Conservation (phyloP, 2,329 filamentous ascomycete species). For the Phialophora tarda region DNA sequence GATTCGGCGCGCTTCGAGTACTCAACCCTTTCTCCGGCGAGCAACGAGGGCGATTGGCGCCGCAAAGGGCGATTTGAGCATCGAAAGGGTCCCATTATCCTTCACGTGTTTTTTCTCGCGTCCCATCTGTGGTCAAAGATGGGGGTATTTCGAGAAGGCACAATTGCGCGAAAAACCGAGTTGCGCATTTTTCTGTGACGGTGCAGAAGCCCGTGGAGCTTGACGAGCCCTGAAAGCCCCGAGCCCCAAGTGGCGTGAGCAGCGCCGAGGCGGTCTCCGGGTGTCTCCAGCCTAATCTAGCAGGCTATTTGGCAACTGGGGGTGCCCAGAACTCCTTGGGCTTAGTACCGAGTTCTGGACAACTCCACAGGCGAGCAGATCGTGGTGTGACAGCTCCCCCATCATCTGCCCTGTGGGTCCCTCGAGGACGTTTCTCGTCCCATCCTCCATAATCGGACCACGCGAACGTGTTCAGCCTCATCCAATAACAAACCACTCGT, state of each 20-base stretch:
- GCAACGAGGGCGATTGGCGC: neutral
- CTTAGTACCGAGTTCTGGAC: neutral
- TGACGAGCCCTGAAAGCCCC: slow-evolving; percentile 1
- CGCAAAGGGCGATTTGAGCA: neutral
- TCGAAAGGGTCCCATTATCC: neutral
- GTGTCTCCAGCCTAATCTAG: neutral
- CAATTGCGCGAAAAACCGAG: neutral
- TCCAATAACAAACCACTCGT: slow-evolving; percentile 7
- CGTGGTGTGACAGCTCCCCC: slow-evolving; percentile 1
- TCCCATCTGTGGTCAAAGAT: neutral
- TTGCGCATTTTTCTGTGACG: neutral
- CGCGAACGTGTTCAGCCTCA: neutral
- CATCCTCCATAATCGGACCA: slow-evolving; percentile 1
- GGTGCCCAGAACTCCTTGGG: neutral
- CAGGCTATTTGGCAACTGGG: neutral
- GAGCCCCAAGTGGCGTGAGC: neutral
- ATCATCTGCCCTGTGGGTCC: neutral
- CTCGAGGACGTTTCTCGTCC: neutral
- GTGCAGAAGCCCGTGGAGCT: neutral
- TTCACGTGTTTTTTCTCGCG: neutral
- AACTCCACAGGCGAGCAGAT: neutral
- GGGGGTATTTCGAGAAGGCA: neutral
- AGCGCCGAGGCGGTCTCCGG: neutral
- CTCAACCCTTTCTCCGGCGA: neutral
- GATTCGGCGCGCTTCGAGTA: neutral